Percentiles rank a stretch among this genome's conserved stretches.
Evolutionary conservation across 2,329 filamentous ascomycete genomes (phyloP).

Genomic region (Diaporthe vexans): DNA sequence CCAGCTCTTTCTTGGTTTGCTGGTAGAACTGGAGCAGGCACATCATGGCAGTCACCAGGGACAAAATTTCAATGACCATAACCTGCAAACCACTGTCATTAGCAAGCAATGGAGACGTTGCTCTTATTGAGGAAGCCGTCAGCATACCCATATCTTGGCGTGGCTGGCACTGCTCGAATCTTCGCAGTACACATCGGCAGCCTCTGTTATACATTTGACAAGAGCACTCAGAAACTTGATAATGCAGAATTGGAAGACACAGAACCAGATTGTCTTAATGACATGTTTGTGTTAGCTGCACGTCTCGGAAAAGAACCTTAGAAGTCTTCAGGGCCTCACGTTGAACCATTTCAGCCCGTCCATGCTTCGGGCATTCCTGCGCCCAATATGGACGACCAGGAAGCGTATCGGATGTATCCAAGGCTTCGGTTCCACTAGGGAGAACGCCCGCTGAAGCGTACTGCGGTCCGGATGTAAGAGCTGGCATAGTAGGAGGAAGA

Average conservation of each 20-base stretch:
- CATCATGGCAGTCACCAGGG: not conserved
- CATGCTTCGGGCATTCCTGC: not conserved
- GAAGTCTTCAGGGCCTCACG: not conserved
- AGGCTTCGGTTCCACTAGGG: not conserved
- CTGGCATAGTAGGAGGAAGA: not conserved
- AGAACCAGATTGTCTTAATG: not conserved
- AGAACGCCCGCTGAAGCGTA: not conserved
- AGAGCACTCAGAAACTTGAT: slow-evolving; percentile 1
- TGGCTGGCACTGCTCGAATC: not conserved
- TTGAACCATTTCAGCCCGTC: not conserved
- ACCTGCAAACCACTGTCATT: not conserved
- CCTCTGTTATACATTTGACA: not conserved
- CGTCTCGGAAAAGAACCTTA: not conserved
- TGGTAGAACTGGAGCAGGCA: not conserved
- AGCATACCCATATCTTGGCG: not conserved
- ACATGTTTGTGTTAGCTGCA: not conserved
- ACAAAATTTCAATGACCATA: not conserved
- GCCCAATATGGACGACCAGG: not conserved
- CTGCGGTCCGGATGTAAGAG: not conserved
- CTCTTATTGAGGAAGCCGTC: not conserved
- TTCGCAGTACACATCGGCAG: not conserved
- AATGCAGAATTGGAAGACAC: slow-evolving; percentile 3
- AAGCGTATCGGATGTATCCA: slow-evolving; percentile 2
- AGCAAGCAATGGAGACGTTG: not conserved
- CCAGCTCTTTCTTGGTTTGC: not conserved